These are phyloP conservation scores for Pleurozium schreberi DNA, from an alignment of 225 moss, liverwort and hornwort genomes.

Conservation along the genomic window DNA sequence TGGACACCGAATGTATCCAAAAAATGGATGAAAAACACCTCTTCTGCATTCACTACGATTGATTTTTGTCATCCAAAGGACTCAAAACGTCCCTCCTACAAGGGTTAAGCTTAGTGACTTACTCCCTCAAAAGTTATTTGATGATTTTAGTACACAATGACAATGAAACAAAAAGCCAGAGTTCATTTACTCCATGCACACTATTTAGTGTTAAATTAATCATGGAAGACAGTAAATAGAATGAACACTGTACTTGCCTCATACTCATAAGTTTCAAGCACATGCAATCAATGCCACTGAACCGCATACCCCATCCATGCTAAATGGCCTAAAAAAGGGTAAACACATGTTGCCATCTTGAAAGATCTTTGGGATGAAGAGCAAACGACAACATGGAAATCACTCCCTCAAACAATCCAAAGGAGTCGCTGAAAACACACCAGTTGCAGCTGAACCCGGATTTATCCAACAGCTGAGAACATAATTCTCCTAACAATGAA, in stretches of 20 bases:
- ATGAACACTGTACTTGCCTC: neutral
- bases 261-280: neutral
- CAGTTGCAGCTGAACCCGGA: neutral
- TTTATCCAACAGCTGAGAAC: neutral
- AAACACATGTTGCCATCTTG: neutral
- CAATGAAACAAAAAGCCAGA: neutral
- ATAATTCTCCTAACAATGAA: neutral
- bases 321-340: neutral
- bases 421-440: neutral
- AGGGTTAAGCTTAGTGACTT: too few species aligned
- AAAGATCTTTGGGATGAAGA: neutral
- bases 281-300: neutral
- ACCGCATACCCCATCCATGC: neutral
- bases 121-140: neutral
- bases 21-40: too few species aligned
- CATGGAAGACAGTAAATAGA: neutral
- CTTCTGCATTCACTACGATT: too few species aligned
- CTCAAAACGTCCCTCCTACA: too few species aligned
- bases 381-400: neutral
- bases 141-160: too few species aligned
- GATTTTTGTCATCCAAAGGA: too few species aligned
- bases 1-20: too few species aligned
- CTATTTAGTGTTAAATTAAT: neutral
- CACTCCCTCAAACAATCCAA: neutral
- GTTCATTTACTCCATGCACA: neutral